Evolutionary conservation across 23 red algal genomes (phyloP).

Genomic region (Gracilaria vermiculophylla): DNA sequence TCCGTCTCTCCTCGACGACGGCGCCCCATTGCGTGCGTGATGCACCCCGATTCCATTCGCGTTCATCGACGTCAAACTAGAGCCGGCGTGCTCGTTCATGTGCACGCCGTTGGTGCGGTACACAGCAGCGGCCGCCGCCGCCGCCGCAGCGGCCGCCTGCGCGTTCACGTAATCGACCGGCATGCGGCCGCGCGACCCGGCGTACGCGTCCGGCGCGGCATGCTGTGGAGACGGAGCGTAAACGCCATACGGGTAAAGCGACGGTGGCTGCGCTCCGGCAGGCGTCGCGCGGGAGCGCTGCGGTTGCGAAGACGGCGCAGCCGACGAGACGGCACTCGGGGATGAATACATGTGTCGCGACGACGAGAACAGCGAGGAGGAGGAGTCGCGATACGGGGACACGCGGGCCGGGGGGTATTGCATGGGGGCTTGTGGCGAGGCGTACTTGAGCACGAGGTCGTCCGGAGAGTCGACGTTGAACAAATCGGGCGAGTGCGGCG

Average conservation of each 20-base stretch:
- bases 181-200: not conserved
- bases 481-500: not conserved
- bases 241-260: not conserved
- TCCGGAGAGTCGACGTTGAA: not conserved
- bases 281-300: not conserved
- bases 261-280: not conserved
- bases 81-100: not conserved
- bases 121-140: conserved; percentile 56
- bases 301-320: not conserved
- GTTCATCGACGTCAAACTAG: not conserved
- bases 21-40: not conserved
- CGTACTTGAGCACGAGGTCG: conserved; percentile 21
- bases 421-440: conserved; percentile 12
- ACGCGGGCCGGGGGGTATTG: not conserved
- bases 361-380: not conserved
- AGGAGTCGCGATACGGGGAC: not conserved
- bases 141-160: conserved; percentile 56
- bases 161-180: conserved; percentile 52
- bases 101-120: conserved; percentile 53
- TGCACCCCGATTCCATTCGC: conserved; percentile 7
- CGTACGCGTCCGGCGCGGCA: not conserved
- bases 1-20: not conserved
- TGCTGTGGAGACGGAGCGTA: conserved; percentile 9
- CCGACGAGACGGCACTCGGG: not conserved
- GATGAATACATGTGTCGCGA: not conserved